Evolutionary conservation across 2,329 filamentous ascomycete genomes (phyloP).

Genomic region (Diaporthe destruens): DNA sequence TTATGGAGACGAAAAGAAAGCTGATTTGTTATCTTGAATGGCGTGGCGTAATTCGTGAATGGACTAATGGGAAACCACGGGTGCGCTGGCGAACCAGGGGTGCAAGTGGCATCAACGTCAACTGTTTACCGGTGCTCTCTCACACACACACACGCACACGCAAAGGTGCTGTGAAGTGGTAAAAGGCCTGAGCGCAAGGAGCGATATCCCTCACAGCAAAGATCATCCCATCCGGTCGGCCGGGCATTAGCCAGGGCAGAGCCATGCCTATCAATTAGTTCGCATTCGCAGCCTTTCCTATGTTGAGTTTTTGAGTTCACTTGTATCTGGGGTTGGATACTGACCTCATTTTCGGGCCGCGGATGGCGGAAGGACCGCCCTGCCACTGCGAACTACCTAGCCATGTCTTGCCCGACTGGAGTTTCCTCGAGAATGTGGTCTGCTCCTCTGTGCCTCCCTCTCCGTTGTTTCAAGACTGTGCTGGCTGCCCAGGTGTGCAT

Average conservation of each 20-base stretch:
- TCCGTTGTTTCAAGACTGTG: conserved; percentile 32
- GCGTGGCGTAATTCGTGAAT: background rate
- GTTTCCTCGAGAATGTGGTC: background rate
- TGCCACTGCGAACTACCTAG: background rate
- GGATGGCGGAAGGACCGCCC: background rate
- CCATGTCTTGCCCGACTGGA: background rate
- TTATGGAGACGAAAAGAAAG: background rate
- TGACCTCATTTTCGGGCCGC: background rate
- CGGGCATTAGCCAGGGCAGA: background rate
- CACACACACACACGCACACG: background rate
- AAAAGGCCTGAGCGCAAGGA: conserved; percentile 8
- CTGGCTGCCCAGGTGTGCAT: background rate
- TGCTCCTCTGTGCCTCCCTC: background rate
- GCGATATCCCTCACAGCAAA: conserved; percentile 14
- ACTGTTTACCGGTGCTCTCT: background rate
- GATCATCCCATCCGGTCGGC: no score
- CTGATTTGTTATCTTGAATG: background rate
- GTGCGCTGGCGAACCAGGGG: conserved; percentile 13
- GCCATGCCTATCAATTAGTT: background rate
- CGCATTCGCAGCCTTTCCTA: conserved; percentile 6
- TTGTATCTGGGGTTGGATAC: background rate
- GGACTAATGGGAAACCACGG: background rate
- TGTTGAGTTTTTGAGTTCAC: conserved; percentile 1
- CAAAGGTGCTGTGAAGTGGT: background rate
- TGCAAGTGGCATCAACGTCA: background rate